phyloP scores from a whole-genome alignment of 78 protist genomes.

The Dictyostelium citrinum region DNA sequence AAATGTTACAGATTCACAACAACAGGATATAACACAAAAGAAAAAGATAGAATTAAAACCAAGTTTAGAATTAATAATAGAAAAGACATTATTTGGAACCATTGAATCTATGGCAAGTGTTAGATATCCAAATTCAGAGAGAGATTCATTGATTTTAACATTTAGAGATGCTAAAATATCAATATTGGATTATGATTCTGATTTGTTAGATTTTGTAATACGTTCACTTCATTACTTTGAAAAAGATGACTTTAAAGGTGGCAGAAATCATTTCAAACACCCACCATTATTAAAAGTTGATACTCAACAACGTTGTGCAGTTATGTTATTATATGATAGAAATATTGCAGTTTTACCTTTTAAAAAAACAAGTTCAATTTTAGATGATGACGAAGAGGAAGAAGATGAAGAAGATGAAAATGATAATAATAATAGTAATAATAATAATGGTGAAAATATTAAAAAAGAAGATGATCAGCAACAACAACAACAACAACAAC shows the following conservation, averaged over 20 bases:
- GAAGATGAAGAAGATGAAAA: not conserved
- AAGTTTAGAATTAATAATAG: slow-evolving; percentile 40
- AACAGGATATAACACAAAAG: not conserved
- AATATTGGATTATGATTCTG: slow-evolving; percentile 17
- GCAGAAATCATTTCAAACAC: slow-evolving; percentile 14
- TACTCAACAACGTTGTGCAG: slow-evolving; percentile 74
- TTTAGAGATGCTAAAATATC: slow-evolving; percentile 66
- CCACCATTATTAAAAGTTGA: slow-evolving; percentile 74
- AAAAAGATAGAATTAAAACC: slow-evolving; percentile 30
- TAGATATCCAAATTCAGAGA: slow-evolving; percentile 40
- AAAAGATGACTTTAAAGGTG: slow-evolving; percentile 20
- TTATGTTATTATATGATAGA: slow-evolving; percentile 57
- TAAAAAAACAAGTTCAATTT: not conserved
- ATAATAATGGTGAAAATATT: not conserved
- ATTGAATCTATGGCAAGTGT: slow-evolving; percentile 47
- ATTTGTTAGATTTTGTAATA: slow-evolving; percentile 7
- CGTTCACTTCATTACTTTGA: slow-evolving; percentile 70
- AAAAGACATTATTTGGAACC: slow-evolving; percentile 19
- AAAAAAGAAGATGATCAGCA: not conserved
- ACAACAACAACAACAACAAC: no score
- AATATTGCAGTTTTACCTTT: slow-evolving; percentile 74
- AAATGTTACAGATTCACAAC: not conserved
- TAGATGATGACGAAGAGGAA: slow-evolving; percentile 12
- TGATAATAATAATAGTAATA: not conserved
- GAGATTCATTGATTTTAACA: slow-evolving; percentile 51